Percentiles rank a stretch among this genome's conserved stretches.
These are phyloP conservation scores for Candida jianshihensis DNA, from an alignment of 805 yeast species.

Conservation along the genomic window DNA sequence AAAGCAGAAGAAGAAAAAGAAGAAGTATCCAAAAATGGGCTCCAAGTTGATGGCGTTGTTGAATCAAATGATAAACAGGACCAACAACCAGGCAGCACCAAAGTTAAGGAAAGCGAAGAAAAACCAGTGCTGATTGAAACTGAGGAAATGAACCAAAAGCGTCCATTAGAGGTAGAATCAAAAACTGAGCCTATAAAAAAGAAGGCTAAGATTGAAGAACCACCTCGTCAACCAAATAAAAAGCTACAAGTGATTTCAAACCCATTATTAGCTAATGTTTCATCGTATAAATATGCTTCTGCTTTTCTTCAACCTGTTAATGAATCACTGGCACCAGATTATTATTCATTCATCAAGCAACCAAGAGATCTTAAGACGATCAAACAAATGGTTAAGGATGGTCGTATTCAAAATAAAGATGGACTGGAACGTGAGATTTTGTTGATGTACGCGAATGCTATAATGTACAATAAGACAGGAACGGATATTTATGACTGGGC, in stretches of 20 bases:
- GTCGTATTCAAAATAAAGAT: constrained; percentile 38
- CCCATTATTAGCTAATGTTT: constrained; percentile 56
- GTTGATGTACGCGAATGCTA: constrained; percentile 77
- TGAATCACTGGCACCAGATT: constrained; percentile 61
- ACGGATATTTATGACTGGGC: constrained; percentile 58
- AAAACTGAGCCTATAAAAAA: constrained; percentile 11
- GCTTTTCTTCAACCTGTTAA: constrained; percentile 68
- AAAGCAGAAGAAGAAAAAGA: neutral
- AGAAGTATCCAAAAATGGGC: no score
- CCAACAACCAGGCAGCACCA: no score
- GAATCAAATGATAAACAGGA: no score
- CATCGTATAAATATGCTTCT: constrained; percentile 67
- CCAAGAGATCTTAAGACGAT: constrained; percentile 69
- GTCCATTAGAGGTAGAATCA: neutral
- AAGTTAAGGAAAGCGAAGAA: neutral
- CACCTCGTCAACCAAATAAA: constrained; percentile 29
- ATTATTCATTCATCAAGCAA: constrained; percentile 48
- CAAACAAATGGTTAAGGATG: constrained; percentile 49
- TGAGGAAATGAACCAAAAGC: constrained; percentile 1
- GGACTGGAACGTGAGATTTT: constrained; percentile 63
- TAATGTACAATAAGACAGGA: constrained; percentile 69
- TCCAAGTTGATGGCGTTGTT: no score
- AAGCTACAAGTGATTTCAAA: constrained; percentile 55
- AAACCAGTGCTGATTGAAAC: neutral
- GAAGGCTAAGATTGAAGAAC: constrained; percentile 15